A percentile compares a stretch with the other conserved stretches of the same genome.
These are phyloP conservation scores for Aspergillus aculeatinus DNA, from an alignment of 2,329 filamentous ascomycete species.

Conservation along the genomic window DNA sequence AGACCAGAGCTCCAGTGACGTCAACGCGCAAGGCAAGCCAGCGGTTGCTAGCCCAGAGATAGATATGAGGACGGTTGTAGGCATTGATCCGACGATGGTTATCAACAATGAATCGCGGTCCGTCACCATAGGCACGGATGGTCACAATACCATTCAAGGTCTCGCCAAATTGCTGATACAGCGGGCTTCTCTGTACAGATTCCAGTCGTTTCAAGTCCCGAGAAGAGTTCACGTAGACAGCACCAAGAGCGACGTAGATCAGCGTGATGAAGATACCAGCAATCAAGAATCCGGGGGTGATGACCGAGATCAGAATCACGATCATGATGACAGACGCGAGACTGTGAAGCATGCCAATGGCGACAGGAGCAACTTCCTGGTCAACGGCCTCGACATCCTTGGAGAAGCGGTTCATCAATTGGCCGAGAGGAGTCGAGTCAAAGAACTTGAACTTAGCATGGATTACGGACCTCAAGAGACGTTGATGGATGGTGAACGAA, in stretches of 20 bases:
- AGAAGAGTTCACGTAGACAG: conserved; percentile 89
- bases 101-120: conserved; percentile 87
- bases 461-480: conserved; percentile 74
- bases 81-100: conserved; percentile 86
- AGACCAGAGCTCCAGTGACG: conserved; percentile 81
- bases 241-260: conserved; percentile 78
- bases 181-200: conserved; percentile 86
- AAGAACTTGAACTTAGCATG: conserved; percentile 97
- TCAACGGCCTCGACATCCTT: conserved; percentile 95
- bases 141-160: conserved; percentile 93
- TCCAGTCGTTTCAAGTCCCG: conserved; percentile 93
- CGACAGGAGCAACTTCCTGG: conserved; percentile 90
- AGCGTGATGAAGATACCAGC: conserved; percentile 80
- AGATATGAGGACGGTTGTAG: conserved; percentile 91
- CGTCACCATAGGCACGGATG: conserved; percentile 93
- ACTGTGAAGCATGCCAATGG: conserved; percentile 71
- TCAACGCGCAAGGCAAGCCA: conserved; percentile 95
- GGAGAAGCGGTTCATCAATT: conserved; percentile 97
- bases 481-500: conserved; percentile 78
- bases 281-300: conserved; percentile 88
- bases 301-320: conserved; percentile 77
- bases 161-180: conserved; percentile 98
- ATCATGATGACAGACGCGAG: conserved; percentile 75
- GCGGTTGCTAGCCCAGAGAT: conserved; percentile 92
- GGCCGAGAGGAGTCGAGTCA: conserved; percentile 89